Evolutionary conservation across 768 basidiomycete genomes (phyloP).

Genomic region (Collybiopsis confluens): DNA sequence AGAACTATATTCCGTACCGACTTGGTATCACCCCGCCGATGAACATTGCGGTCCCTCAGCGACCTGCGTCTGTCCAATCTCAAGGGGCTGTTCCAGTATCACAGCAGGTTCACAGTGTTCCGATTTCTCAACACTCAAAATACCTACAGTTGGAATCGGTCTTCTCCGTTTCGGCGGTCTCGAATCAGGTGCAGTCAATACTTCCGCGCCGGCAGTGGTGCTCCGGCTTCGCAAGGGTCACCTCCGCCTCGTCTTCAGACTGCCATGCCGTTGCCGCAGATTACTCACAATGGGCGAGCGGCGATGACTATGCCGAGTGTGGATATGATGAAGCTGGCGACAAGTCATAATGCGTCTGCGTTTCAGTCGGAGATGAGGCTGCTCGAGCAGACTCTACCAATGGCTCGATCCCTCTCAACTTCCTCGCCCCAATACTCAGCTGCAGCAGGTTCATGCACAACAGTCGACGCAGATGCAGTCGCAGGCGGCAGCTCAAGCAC

Average conservation of each 20-base stretch:
- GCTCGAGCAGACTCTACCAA: neutral
- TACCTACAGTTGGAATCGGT: neutral
- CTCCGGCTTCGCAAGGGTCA: slow-evolving; percentile 19
- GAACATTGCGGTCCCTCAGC: neutral
- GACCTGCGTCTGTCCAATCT: too few relatives aligned
- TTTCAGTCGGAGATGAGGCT: slow-evolving; percentile 14
- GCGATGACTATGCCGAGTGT: slow-evolving; percentile 45
- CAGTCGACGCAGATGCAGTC: neutral
- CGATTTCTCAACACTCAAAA: slow-evolving; percentile 6
- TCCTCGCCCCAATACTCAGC: slow-evolving; percentile 25
- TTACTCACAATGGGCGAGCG: slow-evolving; percentile 23
- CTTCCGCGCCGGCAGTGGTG: neutral
- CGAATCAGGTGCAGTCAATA: neutral
- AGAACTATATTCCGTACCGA: slow-evolving; percentile 9
- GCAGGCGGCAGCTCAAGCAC: slow-evolving; percentile 10
- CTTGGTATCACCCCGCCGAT: slow-evolving; percentile 8
- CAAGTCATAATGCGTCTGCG: slow-evolving; percentile 11
- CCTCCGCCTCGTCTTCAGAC: slow-evolving; percentile 29
- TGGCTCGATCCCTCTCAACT: slow-evolving; percentile 7
- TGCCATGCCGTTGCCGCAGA: slow-evolving; percentile 6
- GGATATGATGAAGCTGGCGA: slow-evolving; percentile 21
- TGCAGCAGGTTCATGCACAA: slow-evolving; percentile 43
- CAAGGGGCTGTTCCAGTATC: neutral
- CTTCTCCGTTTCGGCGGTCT: neutral
- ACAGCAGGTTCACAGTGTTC: neutral